Evolutionary conservation across 2,329 filamentous ascomycete genomes (phyloP).

Genomic region (Arthrobotrys sphaeroides): DNA sequence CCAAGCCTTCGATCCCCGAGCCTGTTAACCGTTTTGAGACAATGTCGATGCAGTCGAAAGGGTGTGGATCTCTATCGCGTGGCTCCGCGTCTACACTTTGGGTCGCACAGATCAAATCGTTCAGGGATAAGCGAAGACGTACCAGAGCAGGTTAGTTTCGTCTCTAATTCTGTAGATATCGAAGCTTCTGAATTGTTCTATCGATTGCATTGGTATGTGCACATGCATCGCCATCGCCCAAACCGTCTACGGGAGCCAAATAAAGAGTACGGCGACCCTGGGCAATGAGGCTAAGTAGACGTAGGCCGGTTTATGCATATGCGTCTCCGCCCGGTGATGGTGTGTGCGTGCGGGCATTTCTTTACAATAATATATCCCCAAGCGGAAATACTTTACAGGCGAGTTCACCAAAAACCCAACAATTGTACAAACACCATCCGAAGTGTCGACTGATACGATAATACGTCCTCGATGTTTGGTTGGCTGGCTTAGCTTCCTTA

Average conservation of each 20-base stretch:
- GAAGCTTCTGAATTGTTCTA: neutral
- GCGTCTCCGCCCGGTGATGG: conserved; percentile 1
- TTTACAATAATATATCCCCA: conserved; percentile 46
- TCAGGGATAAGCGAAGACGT: conserved; percentile 29
- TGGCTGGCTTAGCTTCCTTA: conserved; percentile 28
- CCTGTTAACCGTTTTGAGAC: conserved; percentile 10
- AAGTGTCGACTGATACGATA: conserved; percentile 21
- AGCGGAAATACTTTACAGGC: conserved; percentile 47
- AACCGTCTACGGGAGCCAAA: conserved; percentile 41
- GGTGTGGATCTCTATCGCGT: conserved; percentile 21
- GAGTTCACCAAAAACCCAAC: conserved; percentile 15
- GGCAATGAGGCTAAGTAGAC: conserved; percentile 39
- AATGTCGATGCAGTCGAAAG: conserved; percentile 10
- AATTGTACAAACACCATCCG: conserved; percentile 10
- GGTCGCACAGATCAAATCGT: conserved; percentile 41
- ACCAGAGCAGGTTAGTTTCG: neutral
- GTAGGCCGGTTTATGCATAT: neutral
- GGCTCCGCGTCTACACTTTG: conserved; percentile 39
- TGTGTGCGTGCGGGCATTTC: conserved; percentile 1
- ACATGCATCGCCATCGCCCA: conserved; percentile 32
- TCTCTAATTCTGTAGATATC: conserved; percentile 19
- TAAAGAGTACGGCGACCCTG: conserved; percentile 42
- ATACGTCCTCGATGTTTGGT: neutral
- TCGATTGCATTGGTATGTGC: neutral
- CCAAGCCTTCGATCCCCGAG: neutral